phyloP scores from a whole-genome alignment of 176 grass and related monocot genomes.

The Carex myosuroides region DNA sequence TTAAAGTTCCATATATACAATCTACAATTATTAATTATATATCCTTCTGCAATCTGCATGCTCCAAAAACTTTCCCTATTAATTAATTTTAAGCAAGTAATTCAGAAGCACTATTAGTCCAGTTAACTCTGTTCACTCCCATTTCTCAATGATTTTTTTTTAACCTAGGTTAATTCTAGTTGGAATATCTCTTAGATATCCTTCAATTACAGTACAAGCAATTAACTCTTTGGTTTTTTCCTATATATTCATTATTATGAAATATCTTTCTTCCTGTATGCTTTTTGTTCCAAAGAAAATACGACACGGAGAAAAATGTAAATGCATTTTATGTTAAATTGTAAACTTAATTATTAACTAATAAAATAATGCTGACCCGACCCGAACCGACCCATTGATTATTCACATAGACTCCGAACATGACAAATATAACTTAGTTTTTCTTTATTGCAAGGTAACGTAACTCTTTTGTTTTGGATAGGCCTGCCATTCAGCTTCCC shows the following conservation, averaged over 20 bases:
- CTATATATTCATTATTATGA: neutral
- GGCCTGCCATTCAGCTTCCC: constrained; percentile 80
- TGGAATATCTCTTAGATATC: neutral
- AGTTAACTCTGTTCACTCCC: too few species aligned
- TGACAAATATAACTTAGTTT: constrained; percentile 7
- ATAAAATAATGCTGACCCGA: too few species aligned
- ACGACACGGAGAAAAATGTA: neutral
- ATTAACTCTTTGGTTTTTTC: neutral
- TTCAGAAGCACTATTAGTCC: too few species aligned
- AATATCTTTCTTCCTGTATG: neutral
- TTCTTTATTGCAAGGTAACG: constrained; percentile 10
- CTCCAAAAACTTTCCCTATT: too few species aligned
- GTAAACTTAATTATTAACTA: too few species aligned
- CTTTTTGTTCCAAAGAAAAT: neutral
- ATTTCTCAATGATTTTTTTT: too few species aligned
- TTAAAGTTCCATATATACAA: too few species aligned
- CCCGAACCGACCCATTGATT: too few species aligned
- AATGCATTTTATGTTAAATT: neutral
- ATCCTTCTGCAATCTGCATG: too few species aligned
- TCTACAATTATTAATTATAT: too few species aligned
- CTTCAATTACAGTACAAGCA: neutral
- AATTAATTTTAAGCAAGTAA: too few species aligned
- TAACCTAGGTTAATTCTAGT: neutral
- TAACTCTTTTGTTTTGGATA: constrained; percentile 21
- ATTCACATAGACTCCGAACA: neutral